A percentile compares a stretch with the other conserved stretches of the same genome.
These are phyloP conservation scores for Neoarthrinium moseri DNA, from an alignment of 2,329 filamentous ascomycete species.

Conservation along the genomic window DNA sequence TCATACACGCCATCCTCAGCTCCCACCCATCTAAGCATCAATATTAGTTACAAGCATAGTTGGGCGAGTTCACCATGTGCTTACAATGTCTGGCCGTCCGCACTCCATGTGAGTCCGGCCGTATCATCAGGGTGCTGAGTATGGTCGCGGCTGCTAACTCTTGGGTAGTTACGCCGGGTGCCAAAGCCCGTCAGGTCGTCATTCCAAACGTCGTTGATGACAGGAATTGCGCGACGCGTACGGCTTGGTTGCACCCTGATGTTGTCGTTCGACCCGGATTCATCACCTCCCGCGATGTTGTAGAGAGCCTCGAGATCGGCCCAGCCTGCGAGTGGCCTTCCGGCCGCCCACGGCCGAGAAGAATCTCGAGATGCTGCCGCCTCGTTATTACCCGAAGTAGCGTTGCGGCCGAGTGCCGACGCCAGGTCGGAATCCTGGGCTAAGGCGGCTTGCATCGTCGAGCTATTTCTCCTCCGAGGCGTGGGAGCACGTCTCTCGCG, in stretches of 20 bases:
- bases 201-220: constrained; percentile 30
- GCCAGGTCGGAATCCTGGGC: constrained; percentile 24
- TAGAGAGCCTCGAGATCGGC: constrained; percentile 42
- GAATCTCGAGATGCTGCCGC: constrained; percentile 21
- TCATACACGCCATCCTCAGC: constrained; percentile 76
- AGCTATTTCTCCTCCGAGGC: constrained; percentile 26
- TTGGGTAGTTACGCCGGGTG: constrained; percentile 23
- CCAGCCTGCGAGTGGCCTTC: constrained; percentile 33
- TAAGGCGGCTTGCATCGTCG: constrained; percentile 28
- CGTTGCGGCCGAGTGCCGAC: constrained; percentile 17
- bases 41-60: neutral
- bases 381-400: constrained; percentile 17
- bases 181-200: constrained; percentile 22
- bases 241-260: constrained; percentile 24
- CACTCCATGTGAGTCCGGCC: constrained; percentile 61
- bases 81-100: constrained; percentile 59
- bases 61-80: constrained; percentile 24
- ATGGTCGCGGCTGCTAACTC: constrained; percentile 32
- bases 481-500: constrained; percentile 27
- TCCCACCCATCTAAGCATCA: constrained; percentile 52
- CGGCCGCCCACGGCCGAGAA: constrained; percentile 21
- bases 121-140: constrained; percentile 55
- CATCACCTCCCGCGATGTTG: constrained; percentile 28
- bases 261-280: constrained; percentile 20
- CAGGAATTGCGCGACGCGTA: constrained; percentile 25